These are phyloP conservation scores for Sarcodon aspratus DNA, from an alignment of 768 basidiomycete genomes.

Conservation along the genomic window DNA sequence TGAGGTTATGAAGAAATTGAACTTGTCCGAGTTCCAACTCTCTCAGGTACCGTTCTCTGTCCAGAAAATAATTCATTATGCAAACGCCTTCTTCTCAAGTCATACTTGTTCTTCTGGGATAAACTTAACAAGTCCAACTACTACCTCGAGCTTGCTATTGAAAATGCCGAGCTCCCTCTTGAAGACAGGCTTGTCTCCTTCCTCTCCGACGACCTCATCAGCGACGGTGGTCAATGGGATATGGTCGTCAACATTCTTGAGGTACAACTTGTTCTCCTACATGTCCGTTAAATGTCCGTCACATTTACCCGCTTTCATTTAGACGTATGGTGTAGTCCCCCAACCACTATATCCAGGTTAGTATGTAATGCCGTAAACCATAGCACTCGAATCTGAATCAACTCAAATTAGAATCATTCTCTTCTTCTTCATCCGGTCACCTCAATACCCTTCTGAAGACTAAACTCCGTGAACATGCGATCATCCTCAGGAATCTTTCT, in stretches of 20 bases:
- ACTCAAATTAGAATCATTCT: constrained; percentile 45
- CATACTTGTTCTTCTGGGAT: constrained; percentile 94
- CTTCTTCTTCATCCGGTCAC: constrained; percentile 63
- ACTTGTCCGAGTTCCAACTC: constrained; percentile 82
- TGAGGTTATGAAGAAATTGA: constrained; percentile 75
- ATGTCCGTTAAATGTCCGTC: not conserved
- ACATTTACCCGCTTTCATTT: constrained; percentile 4
- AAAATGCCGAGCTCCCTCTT: constrained; percentile 67
- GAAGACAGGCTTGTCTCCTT: constrained; percentile 77
- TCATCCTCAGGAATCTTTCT: constrained; percentile 62
- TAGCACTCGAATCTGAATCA: too few species aligned
- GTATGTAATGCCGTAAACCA: too few species aligned
- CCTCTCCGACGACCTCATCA: constrained; percentile 68
- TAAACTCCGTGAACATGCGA: constrained; percentile 85
- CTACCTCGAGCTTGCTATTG: constrained; percentile 80
- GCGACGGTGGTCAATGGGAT: constrained; percentile 93
- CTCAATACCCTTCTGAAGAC: constrained; percentile 76
- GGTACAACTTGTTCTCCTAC: constrained; percentile 19
- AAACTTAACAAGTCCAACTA: constrained; percentile 92
- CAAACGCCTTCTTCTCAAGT: constrained; percentile 26
- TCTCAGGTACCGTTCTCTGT: constrained; percentile 50
- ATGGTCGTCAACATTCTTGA: constrained; percentile 69
- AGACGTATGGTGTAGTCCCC: constrained; percentile 83
- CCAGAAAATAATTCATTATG: not conserved
- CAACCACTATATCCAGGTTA: constrained; percentile 54